Evolutionary conservation across 768 basidiomycete species (phyloP), one percentile per base, ranked within the genome.

Genomic region (Hemileccinum rubropunctum): DNA sequence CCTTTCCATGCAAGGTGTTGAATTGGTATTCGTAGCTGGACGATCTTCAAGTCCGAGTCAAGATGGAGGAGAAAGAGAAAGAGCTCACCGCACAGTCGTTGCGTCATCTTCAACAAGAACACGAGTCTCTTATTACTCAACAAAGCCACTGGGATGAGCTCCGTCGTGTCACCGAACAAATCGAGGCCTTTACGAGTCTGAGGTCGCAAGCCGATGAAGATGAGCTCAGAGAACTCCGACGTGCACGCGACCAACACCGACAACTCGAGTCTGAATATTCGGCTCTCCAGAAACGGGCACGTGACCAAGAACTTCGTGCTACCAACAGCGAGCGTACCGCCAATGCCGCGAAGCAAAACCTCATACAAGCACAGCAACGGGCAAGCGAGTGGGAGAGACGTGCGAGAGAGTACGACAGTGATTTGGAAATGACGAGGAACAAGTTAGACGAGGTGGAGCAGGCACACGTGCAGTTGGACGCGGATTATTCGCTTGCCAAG

Each of bases 71-170:
- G n/a, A 79, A 79, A 20, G 90, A 91, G 58, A 84, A 80, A 61
- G 84, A 88, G 9, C 64, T 76, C 13, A 71, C 80, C 0, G 57
- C 71, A 4, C 77, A 81, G 45, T 73, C 79, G 20, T 69, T 86
- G 15, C 66, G 69, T 35, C 56, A 68, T 15, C 74, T 90, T 32
- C 82, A 80, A 60, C 76, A 73, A 60, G 82, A 87, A 47, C 75
- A 82, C 49, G 82, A 88, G 37, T 71, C 75, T 21, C 70, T 88
- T 15, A 41, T 73, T 1, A 70, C 77, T 21, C 86, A 91, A 56
- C 84, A 87, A 59, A 73, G 66, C n/a, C 81, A 87, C 47, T 91
- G 87, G 89, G 86, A 88, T n/a, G 80, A 83, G 38, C 74, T 91
- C 18, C 83, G 76, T 23, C 80, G 78, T 41, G 78, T 83, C 2